Evolutionary conservation across 805 yeast species (phyloP), one percentile per base, ranked within the genome.

Genomic region (Starmerella bombicola): DNA sequence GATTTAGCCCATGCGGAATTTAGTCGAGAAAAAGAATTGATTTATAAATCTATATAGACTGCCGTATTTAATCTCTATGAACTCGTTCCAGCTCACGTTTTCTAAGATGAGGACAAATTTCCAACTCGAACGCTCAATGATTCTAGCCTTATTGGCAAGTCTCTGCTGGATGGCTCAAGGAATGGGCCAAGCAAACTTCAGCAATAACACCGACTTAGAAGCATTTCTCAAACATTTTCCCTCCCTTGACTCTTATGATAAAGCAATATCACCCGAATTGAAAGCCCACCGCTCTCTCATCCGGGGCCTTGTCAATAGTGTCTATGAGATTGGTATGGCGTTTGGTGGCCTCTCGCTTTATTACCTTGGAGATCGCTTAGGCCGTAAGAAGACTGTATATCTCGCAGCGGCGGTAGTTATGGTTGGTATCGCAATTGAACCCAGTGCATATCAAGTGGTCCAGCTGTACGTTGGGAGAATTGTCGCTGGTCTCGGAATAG

Each of bases 391-490:
- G 46, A 68, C 75, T 33, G 58, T 72, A 3, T 40, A 28, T 18
- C 29, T 17, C 28, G 61, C 33, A 78, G 81, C 39, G 59, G 73
- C 30, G 16, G 59, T 33, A 58, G 76, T 50, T 66, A 73, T 71
- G 24, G 41, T 75, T 23, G 86, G 86, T 49, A 68, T 76, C 3
- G 50, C 68, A 16, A 62, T 80, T 29, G 77, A 80, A 24, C 59
- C 71, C 20, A 49, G 72, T 46, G 69, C 81, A 9, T 68, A 63
- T 50, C 49, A 68, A 54, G 54, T 73, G 47, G 82, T 76, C 30
- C 84, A 78, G 53, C 72, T 80, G 40, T 72, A 78, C 37, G 60
- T 76, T 44, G 84, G 80, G n/a, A 68, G 91, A 60, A 70, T 76
- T 36, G 55, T 75, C n/a, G 69, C 78, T 5, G 82, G 88, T 45